Evolutionary conservation across 371 early-diverging fungal genomes (phyloP).

Genomic region (Umbelopsis sp.): DNA sequence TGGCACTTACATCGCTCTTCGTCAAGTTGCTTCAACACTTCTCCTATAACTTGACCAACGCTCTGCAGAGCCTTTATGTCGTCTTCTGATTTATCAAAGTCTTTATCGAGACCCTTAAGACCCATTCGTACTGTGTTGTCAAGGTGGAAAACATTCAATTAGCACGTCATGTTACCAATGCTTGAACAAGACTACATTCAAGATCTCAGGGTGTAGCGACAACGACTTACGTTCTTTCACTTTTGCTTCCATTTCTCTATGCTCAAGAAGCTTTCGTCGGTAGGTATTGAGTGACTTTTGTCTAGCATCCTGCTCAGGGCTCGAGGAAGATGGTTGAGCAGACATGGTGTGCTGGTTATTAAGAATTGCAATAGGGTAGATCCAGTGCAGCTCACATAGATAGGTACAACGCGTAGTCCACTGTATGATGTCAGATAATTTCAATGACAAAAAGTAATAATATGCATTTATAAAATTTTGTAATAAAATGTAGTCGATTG

Average conservation of each 20-base stretch:
- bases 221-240: slow-evolving; percentile 85
- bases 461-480: no score
- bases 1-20: slow-evolving; percentile 89
- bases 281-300: slow-evolving; percentile 84
- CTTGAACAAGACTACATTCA: neutral
- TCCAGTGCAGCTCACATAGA: neutral
- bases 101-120: slow-evolving; percentile 81
- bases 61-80: slow-evolving; percentile 98
- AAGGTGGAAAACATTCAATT: neutral
- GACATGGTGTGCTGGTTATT: slow-evolving; percentile 28
- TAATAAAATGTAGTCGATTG: no score
- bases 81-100: slow-evolving; percentile 96
- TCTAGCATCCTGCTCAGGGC: slow-evolving; percentile 44
- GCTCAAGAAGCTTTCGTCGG: slow-evolving; percentile 86
- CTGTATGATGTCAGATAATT: neutral
- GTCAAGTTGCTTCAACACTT: slow-evolving; percentile 97
- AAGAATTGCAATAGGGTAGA: neutral
- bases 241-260: slow-evolving; percentile 93
- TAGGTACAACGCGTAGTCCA: slow-evolving; percentile 11
- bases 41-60: slow-evolving; percentile 99
- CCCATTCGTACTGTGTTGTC: slow-evolving; percentile 77
- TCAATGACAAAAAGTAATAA: neutral
- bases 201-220: neutral
- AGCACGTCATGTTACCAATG: neutral
- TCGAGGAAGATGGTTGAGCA: slow-evolving; percentile 36